Evolutionary conservation across 805 yeast genomes (phyloP), one percentile per base, ranked within the genome.

Genomic region (Metschnikowia aberdeeniae): DNA sequence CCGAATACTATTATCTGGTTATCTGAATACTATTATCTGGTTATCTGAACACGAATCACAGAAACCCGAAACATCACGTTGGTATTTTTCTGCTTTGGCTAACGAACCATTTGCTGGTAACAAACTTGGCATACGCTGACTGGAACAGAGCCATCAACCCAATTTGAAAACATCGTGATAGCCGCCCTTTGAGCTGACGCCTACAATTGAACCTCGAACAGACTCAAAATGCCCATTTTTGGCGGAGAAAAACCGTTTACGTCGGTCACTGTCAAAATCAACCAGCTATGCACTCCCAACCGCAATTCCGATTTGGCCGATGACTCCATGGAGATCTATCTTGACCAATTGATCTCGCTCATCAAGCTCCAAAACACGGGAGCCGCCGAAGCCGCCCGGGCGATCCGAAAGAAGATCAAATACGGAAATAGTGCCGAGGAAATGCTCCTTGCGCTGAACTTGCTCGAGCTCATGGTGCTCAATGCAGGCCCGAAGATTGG

Each of bases 371-470:
- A 70, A 52, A 61, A 62, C 5, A 39, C 58, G 19, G 76, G 76
- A 1, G 63, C 75, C 0, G 63, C 72, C 29, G 99, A 93, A 62
- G 92, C 95, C 1, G 97, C 97, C 0, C 73, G 98, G 35, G 95
- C 96, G 1, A 68, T 93, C 19, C 76, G 99, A 41, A 93, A 93
- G 72, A 81, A 82, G 57, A 68, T 93, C 59, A 93, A 95, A 66
- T 86, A 92, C 59, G 98, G 97, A n/a, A 61, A 59, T 17, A 58
- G 73, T 2, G 60, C 65, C 4, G 64, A 68, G 14, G 84, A 84
- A 52, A 95, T 87, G 61, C 55, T 76, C 43, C 77, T 86, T 37
- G 86, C 95, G 0, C 62, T 89, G 50, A 56, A 55, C 42, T 51
- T 70, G 20, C 60, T 72, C 44, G 76, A 70, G 51, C 55, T 71